Conservation (phyloP, 768 basidiomycete species). For the Termitomyces bulborhizus region DNA sequence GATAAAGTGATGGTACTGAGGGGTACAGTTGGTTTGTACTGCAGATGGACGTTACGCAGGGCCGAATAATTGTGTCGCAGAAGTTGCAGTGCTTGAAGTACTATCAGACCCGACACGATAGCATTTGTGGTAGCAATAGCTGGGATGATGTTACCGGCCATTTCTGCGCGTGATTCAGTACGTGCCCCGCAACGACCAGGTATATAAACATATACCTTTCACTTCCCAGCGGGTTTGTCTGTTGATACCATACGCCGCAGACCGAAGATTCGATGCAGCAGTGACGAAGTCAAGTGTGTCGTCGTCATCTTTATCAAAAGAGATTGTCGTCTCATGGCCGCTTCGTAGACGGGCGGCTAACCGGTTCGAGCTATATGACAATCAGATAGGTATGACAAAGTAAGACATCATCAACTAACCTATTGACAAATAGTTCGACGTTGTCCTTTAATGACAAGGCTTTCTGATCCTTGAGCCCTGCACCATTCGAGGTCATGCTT, state of each 20-base stretch:
- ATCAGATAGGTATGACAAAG: not conserved
- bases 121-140: constrained; percentile 99
- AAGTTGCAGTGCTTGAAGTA: constrained; percentile 85
- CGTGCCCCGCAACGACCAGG: not conserved
- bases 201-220: constrained; percentile 55
- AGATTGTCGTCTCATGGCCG: constrained; percentile 59
- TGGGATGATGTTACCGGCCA: constrained; percentile 99
- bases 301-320: constrained; percentile 98
- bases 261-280: constrained; percentile 88
- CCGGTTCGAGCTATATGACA: constrained; percentile 61
- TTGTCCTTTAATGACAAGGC: constrained; percentile 75
- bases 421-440: constrained; percentile 75
- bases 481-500: constrained; percentile 23
- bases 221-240: constrained; percentile 94
- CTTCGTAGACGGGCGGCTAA: constrained; percentile 61
- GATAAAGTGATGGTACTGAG: constrained; percentile 64
- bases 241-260: constrained; percentile 83
- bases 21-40: constrained; percentile 74
- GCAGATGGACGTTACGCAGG: constrained; percentile 72
- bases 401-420: constrained; percentile 34
- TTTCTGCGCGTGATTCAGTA: constrained; percentile 48
- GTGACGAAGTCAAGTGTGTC: constrained; percentile 97
- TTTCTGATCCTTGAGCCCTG: constrained; percentile 75
- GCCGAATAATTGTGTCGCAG: constrained; percentile 57
- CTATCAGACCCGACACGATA: constrained; percentile 91